These are phyloP conservation scores for Ceratocystis colombiana DNA, from an alignment of 2,329 filamentous ascomycete genomes.

Conservation along the genomic window DNA sequence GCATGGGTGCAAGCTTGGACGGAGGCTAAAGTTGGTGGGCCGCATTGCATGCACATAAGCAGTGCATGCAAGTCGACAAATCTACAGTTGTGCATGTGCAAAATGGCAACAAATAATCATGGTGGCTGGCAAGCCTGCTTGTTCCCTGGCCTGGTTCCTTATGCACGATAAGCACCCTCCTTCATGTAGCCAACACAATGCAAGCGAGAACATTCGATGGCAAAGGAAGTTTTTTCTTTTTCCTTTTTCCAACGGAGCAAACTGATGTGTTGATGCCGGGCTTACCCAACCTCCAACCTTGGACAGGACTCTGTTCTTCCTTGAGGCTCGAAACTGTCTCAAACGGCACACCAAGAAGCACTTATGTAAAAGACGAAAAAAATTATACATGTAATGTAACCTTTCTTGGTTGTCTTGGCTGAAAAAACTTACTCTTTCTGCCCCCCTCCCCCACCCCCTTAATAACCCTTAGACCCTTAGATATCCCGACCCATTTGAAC, in stretches of 20 bases:
- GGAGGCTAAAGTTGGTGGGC: neutral
- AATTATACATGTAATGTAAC: too few species aligned
- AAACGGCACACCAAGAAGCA: too few species aligned
- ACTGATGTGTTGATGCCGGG: too few species aligned
- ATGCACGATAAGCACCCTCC: neutral
- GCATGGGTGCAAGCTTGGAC: conserved; percentile 3
- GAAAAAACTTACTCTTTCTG: too few species aligned
- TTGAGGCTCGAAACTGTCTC: too few species aligned
- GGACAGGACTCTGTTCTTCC: too few species aligned
- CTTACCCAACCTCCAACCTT: too few species aligned
- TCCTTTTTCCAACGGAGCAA: neutral
- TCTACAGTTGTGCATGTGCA: neutral
- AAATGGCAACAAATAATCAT: neutral
- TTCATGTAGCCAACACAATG: neutral
- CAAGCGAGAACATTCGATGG: neutral
- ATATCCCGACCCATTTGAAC: too few species aligned
- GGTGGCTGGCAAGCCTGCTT: neutral
- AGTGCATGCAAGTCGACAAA: neutral
- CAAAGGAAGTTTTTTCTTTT: neutral
- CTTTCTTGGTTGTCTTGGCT: too few species aligned
- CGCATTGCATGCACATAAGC: neutral
- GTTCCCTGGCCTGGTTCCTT: neutral
- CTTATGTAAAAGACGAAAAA: too few species aligned
- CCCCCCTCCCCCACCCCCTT: too few species aligned
- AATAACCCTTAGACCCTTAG: too few species aligned